phyloP scores from a whole-genome alignment of 1,284 basidiomycete genomes.

The Cronartium quercuum region DNA sequence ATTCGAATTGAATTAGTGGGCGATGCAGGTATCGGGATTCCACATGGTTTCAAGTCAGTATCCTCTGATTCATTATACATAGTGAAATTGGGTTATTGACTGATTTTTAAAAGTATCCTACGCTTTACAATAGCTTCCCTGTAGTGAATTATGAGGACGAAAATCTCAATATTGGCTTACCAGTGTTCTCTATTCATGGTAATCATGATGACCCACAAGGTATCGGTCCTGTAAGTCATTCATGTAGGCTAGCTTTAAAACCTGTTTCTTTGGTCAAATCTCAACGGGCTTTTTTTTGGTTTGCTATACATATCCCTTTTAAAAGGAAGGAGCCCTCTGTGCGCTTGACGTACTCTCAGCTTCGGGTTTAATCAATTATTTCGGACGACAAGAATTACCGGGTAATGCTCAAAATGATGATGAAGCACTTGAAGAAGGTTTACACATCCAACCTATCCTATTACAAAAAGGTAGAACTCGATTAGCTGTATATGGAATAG shows the following conservation, averaged over 20 bases:
- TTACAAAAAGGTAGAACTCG: conserved; percentile 79
- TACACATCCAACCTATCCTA: conserved; percentile 81
- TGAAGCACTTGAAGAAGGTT: conserved; percentile 59
- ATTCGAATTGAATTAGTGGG: conserved; percentile 83
- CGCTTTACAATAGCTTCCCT: conserved; percentile 63
- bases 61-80: not conserved
- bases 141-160: conserved; percentile 96
- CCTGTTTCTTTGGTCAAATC: not conserved
- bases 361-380: conserved; percentile 90
- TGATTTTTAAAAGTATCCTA: not conserved
- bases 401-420: conserved; percentile 57
- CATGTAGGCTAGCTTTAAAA: no score
- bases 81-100: no score
- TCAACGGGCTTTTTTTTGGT: not conserved
- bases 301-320: not conserved
- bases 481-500: conserved; percentile 87
- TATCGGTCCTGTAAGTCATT: conserved; percentile 67
- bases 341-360: conserved; percentile 92
- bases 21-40: conserved; percentile 73
- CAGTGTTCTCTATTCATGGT: conserved; percentile 97
- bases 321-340: conserved; percentile 86
- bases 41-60: conserved; percentile 70
- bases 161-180: conserved; percentile 88
- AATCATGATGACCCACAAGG: conserved; percentile 99
- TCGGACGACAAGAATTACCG: conserved; percentile 69